A percentile compares a stretch with the other conserved stretches of the same genome.
phyloP scores from a whole-genome alignment of 371 early-diverging fungal species.

The Thermomucor indicae-seudaticae region DNA sequence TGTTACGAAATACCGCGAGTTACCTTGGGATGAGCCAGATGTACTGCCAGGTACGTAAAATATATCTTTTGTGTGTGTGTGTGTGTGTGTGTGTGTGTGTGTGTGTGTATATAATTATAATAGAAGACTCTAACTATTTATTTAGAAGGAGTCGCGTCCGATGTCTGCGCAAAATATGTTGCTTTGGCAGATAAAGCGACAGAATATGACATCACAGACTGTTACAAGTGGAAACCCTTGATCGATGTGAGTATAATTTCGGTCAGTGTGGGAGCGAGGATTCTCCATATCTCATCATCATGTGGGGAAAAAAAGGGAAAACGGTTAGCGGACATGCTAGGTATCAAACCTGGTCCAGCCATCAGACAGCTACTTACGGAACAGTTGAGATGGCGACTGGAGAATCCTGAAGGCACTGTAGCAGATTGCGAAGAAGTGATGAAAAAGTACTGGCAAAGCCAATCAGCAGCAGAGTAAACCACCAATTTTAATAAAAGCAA shows the following conservation, averaged over 20 bases:
- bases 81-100: neutral
- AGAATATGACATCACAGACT: constrained; percentile 46
- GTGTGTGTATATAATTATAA: neutral
- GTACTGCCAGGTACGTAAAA: constrained; percentile 1
- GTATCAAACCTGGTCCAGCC: constrained; percentile 62
- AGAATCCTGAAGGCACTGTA: constrained; percentile 54
- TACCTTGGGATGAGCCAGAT: constrained; percentile 17
- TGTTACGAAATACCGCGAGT: constrained; percentile 9
- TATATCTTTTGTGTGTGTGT: too few species aligned
- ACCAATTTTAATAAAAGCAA: neutral
- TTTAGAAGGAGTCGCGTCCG: neutral
- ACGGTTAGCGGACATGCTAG: constrained; percentile 48
- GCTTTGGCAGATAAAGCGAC: constrained; percentile 27
- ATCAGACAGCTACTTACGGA: constrained; percentile 48
- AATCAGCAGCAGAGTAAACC: neutral
- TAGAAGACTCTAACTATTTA: constrained; percentile 1
- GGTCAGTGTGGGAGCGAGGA: too few species aligned
- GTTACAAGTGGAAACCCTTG: constrained; percentile 56
- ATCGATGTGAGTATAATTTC: constrained; percentile 51
- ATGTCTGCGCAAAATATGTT: constrained; percentile 28
- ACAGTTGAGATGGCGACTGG: constrained; percentile 77
- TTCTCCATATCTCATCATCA: neutral
- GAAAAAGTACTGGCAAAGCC: constrained; percentile 23
- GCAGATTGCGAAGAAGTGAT: constrained; percentile 54
- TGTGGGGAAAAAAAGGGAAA: constrained; percentile 50